A percentile compares a stretch with the other conserved stretches of the same genome.
Conservation (phyloP, 176 grass and related monocot genomes). For the Areca catechu region DNA sequence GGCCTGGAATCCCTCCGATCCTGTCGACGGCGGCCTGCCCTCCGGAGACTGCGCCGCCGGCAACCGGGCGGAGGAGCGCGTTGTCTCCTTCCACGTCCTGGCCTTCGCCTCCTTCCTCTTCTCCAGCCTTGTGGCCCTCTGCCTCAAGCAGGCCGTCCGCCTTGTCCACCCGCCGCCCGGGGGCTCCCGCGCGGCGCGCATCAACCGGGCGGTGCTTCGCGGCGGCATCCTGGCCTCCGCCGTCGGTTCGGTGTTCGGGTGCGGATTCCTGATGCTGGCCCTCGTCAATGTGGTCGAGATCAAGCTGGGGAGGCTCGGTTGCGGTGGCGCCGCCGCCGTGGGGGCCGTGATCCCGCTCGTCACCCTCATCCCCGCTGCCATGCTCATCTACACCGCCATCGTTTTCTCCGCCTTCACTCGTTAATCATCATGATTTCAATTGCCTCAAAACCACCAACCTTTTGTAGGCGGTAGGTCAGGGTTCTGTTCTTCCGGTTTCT, state of each 20-base stretch:
- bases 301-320: conserved; percentile 61
- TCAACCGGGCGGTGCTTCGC: conserved; percentile 61
- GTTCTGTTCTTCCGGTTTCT: too few relatives aligned
- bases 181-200: conserved; percentile 13
- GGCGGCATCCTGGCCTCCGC: conserved; percentile 59
- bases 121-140: conserved; percentile 93
- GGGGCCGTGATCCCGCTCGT: conserved; percentile 62
- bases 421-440: neutral
- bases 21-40: conserved; percentile 25
- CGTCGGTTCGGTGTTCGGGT: conserved; percentile 46
- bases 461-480: too few relatives aligned
- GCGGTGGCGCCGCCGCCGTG: conserved; percentile 32
- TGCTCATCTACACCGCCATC: conserved; percentile 68
- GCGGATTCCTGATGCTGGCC: conserved; percentile 77
- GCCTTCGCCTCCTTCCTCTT: conserved; percentile 91
- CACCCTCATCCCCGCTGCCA: conserved; percentile 54
- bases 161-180: conserved; percentile 9
- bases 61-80: conserved; percentile 49
- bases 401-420: conserved; percentile 71
- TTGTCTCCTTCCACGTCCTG: conserved; percentile 78
- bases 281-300: conserved; percentile 83
- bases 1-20: conserved; percentile 50
- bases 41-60: conserved; percentile 36
- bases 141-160: conserved; percentile 90
- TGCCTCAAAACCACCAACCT: too few relatives aligned